A percentile compares a stretch with the other conserved stretches of the same genome.
Evolutionary conservation across 176 grass and related monocot genomes (phyloP).

Genomic region (Echinochloa phyllopogon): DNA sequence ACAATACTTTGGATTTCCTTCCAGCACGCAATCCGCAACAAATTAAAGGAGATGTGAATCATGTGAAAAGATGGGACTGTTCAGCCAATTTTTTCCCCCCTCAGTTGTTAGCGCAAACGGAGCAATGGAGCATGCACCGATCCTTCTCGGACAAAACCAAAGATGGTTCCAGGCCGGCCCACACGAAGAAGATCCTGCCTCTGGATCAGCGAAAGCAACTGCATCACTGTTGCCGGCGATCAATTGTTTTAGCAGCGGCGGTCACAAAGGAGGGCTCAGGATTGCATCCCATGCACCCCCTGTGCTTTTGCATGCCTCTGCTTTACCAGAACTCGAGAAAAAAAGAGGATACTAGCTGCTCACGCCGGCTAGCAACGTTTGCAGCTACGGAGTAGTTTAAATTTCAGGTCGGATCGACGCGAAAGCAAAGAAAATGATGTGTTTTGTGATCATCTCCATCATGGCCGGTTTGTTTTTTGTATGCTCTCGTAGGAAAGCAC

Average conservation of each 20-base stretch:
- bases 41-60: background rate
- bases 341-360: slow-evolving; percentile 32
- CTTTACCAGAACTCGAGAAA: slow-evolving; percentile 57
- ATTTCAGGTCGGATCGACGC: slow-evolving; percentile 25
- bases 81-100: background rate
- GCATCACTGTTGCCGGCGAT: slow-evolving; percentile 43
- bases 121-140: background rate
- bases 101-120: background rate
- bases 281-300: slow-evolving; percentile 25
- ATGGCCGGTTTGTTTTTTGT: slow-evolving; percentile 38
- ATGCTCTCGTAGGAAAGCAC: slow-evolving; percentile 41
- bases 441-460: background rate
- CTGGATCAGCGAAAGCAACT: slow-evolving; percentile 60
- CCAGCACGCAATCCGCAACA: slow-evolving; percentile 4
- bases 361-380: slow-evolving; percentile 42
- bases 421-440: slow-evolving; percentile 28
- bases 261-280: slow-evolving; percentile 32
- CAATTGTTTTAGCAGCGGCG: slow-evolving; percentile 33
- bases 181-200: slow-evolving; percentile 48
- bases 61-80: slow-evolving; percentile 38
- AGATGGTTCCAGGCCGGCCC: slow-evolving; percentile 51
- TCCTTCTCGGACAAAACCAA: slow-evolving; percentile 51
- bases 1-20: slow-evolving; percentile 5
- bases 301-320: background rate
- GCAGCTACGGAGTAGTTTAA: slow-evolving; percentile 15